Base-by-base conservation (phyloP, 768 basidiomycete species). In the Epithele typhae region DNA sequence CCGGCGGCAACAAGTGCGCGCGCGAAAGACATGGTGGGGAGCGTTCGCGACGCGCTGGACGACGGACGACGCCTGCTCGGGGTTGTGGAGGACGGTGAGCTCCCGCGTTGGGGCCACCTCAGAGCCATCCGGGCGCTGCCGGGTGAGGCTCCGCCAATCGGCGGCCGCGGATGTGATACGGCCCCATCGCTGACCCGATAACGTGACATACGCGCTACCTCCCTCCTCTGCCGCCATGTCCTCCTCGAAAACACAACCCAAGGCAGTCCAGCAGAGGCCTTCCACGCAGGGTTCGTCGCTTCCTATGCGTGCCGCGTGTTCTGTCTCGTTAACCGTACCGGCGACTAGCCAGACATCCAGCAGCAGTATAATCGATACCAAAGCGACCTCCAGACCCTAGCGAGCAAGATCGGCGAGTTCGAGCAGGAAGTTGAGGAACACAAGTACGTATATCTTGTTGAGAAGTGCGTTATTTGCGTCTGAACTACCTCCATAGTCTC, bases 351-450 rank as follows among this genome's bases (percentile, higher is more conserved):
- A 92, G 91, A 93, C 66, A 79, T 92, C 47, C 87, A 92, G 66
- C 80, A 84, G 67, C 85, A 73, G 35, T 95, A 89, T 60, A 74
- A 82, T 52, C 81, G 84, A 48, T 75, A 87, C 59, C 88, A 94
- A 66, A 88, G 78, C 67, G 95, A 98, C 40, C 71, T 98, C 23
- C 92, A 94, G 64, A 78, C 82, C n/a, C 69, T 98, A 22, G 92
- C 92, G 30, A 80, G 84, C 54, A 98, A 98, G 70, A 94, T 98
- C 57, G 89, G 90, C 51, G 96, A 99, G 67, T 76, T 99, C 25
- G 96, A 99, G 65, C 81, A 85, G 55, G 96, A 99, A 60, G 82
- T 91, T 17, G 96, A 99, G 52, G 96, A 99, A 63, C 93, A 99
- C 65, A 75, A 77, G 95, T 93, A 53, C 54, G 84, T 76, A 12